A percentile compares a stretch with the other conserved stretches of the same genome.
These are phyloP conservation scores for Daldinia vernicosa DNA, from an alignment of 495 filamentous ascomycete species.

Conservation along the genomic window DNA sequence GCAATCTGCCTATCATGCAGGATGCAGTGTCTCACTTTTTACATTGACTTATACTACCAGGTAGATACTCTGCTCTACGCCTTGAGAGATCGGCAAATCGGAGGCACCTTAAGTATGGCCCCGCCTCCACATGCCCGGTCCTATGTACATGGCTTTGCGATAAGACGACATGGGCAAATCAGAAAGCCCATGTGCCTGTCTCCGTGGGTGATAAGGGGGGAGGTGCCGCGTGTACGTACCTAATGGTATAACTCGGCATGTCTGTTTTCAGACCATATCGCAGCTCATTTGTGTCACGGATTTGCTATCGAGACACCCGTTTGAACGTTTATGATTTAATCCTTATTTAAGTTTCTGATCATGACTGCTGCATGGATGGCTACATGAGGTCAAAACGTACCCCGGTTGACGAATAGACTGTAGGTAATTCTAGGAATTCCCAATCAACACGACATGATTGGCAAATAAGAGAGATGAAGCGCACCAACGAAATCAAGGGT, in stretches of 20 bases:
- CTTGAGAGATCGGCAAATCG: conserved; percentile 36
- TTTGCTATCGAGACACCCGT: neutral
- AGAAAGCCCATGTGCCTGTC: conserved; percentile 42
- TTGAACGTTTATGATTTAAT: neutral
- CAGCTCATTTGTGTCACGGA: too few species aligned
- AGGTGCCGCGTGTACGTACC: neutral
- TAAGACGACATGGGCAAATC: conserved; percentile 38
- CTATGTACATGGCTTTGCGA: conserved; percentile 35
- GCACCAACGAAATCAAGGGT: neutral
- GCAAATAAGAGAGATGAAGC: neutral
- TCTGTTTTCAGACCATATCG: conserved; percentile 15
- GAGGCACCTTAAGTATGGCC: conserved; percentile 16
- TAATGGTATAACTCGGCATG: conserved; percentile 26
- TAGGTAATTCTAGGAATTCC: neutral
- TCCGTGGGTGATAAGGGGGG: conserved; percentile 19
- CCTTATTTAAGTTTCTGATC: neutral
- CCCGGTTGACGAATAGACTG: neutral
- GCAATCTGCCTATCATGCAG: conserved; percentile 24
- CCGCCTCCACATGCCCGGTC: conserved; percentile 27
- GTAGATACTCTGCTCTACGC: conserved; percentile 2
- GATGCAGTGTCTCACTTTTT: conserved; percentile 19
- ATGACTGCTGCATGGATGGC: neutral
- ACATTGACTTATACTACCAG: too few species aligned
- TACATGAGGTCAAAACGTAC: neutral
- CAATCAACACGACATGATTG: neutral